A percentile compares a stretch with the other conserved stretches of the same genome.
These are phyloP conservation scores for Phytophthora sansomeana DNA, from an alignment of 352 stramenopile species.

Conservation along the genomic window DNA sequence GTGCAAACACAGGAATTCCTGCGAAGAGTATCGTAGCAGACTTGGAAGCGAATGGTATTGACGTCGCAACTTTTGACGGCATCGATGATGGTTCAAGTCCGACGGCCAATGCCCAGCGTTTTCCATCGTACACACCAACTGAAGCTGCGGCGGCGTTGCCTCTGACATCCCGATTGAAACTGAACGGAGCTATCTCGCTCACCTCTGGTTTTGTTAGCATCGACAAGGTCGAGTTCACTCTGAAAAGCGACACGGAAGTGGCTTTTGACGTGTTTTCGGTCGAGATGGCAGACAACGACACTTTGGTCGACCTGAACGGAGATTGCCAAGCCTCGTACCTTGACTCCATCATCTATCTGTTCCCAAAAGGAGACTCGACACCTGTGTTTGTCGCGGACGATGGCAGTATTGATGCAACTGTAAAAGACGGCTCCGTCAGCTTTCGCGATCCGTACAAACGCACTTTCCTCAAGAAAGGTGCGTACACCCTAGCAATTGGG, in stretches of 20 bases:
- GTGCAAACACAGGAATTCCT: constrained; percentile 65
- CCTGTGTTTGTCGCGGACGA: constrained; percentile 48
- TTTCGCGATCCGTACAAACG: constrained; percentile 52
- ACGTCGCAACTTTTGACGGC: constrained; percentile 44
- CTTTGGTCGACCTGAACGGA: constrained; percentile 63
- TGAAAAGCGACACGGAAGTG: constrained; percentile 46
- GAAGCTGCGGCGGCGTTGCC: constrained; percentile 4
- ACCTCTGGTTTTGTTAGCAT: constrained; percentile 42
- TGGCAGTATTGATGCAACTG: constrained; percentile 31
- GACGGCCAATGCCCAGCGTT: constrained; percentile 35
- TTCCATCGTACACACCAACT: constrained; percentile 47
- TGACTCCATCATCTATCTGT: constrained; percentile 65
- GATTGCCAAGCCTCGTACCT: constrained; percentile 67
- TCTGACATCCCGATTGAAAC: constrained; percentile 26
- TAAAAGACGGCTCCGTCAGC: constrained; percentile 51
- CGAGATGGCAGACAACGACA: constrained; percentile 62
- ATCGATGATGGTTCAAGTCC: constrained; percentile 34
- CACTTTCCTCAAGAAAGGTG: constrained; percentile 53
- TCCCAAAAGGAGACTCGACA: constrained; percentile 34
- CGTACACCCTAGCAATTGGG: constrained; percentile 50
- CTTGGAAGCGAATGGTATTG: constrained; percentile 27
- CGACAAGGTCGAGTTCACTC: constrained; percentile 57
- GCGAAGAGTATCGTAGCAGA: constrained; percentile 51
- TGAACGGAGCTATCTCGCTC: constrained; percentile 40
- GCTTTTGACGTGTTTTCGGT: constrained; percentile 59